Percentiles rank a stretch among this genome's conserved stretches.
phyloP scores from a whole-genome alignment of 345 rosid species.

The Noccaea caerulescens region DNA sequence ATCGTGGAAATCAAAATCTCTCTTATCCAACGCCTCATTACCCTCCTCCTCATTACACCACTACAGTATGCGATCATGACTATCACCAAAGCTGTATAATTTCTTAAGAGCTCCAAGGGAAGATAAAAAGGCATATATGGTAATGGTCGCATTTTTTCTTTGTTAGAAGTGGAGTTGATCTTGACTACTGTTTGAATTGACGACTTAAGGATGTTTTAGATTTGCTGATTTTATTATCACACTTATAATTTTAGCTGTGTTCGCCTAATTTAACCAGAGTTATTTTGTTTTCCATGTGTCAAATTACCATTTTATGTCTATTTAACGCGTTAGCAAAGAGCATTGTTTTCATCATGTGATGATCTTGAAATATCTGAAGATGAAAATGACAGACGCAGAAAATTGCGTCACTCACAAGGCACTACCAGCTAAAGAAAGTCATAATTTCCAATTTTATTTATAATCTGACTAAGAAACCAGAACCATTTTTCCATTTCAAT shows the following conservation, averaged over 20 bases:
- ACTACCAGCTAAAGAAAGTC: neutral
- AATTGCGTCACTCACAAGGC: slow-evolving; percentile 15
- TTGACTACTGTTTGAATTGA: neutral
- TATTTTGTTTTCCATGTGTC: neutral
- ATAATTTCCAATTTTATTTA: slow-evolving; percentile 11
- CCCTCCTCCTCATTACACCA: neutral
- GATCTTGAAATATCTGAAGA: neutral
- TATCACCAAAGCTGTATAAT: slow-evolving; percentile 8
- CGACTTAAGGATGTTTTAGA: neutral
- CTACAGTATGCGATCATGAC: neutral
- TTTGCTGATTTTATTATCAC: neutral
- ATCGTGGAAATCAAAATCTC: neutral
- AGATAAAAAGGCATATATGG: neutral
- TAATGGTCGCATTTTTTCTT: neutral
- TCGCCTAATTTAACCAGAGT: neutral
- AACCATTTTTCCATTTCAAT: slow-evolving; percentile 4
- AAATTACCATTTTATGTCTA: neutral
- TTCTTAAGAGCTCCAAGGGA: neutral
- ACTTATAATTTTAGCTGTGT: neutral
- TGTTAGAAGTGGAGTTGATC: neutral
- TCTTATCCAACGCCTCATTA: neutral
- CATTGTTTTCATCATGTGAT: neutral
- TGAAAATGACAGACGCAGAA: slow-evolving; percentile 23
- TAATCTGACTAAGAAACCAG: slow-evolving; percentile 6
- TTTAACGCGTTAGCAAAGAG: neutral